Conservation (phyloP, 1,284 basidiomycete species). For the Ganoderma meredithae region DNA sequence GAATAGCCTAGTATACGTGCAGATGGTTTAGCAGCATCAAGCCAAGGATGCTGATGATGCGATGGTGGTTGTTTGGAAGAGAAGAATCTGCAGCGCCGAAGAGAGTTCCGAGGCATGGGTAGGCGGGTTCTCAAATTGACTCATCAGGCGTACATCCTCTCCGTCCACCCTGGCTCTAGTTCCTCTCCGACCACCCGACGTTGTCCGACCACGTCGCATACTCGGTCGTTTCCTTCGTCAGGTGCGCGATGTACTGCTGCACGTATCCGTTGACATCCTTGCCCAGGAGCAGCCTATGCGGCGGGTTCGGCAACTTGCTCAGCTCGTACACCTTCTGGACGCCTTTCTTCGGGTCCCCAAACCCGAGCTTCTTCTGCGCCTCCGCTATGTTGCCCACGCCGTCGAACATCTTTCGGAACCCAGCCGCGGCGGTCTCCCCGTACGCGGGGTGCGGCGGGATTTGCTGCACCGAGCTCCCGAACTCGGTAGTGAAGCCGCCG, state of each 20-base stretch:
- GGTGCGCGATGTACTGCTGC: slow-evolving; percentile 26
- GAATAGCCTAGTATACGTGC: too few species aligned
- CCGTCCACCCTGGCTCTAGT: background rate
- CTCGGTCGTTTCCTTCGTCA: slow-evolving; percentile 31
- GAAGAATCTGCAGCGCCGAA: too few species aligned
- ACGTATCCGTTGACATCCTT: slow-evolving; percentile 17
- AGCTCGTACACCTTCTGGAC: slow-evolving; percentile 13
- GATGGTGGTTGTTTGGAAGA: too few species aligned
- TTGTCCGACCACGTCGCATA: slow-evolving; percentile 41
- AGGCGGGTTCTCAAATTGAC: too few species aligned
- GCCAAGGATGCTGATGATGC: too few species aligned
- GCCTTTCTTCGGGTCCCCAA: slow-evolving; percentile 13
- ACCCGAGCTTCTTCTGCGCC: background rate
- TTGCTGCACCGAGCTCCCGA: background rate
- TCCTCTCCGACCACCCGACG: background rate
- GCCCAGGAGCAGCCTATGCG: slow-evolving; percentile 39
- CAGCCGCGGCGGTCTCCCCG: slow-evolving; percentile 4
- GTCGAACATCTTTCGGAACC: slow-evolving; percentile 10
- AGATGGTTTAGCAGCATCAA: too few species aligned
- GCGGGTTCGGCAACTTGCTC: slow-evolving; percentile 31
- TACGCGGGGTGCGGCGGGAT: slow-evolving; percentile 29
- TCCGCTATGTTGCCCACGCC: background rate
- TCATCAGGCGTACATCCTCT: too few species aligned
- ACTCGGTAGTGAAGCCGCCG: slow-evolving; percentile 28
- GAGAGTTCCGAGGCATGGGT: too few species aligned